Percentiles rank a stretch among this genome's conserved stretches.
Evolutionary conservation across 257 asterid genomes (phyloP).

Genomic region (Striga asiatica): DNA sequence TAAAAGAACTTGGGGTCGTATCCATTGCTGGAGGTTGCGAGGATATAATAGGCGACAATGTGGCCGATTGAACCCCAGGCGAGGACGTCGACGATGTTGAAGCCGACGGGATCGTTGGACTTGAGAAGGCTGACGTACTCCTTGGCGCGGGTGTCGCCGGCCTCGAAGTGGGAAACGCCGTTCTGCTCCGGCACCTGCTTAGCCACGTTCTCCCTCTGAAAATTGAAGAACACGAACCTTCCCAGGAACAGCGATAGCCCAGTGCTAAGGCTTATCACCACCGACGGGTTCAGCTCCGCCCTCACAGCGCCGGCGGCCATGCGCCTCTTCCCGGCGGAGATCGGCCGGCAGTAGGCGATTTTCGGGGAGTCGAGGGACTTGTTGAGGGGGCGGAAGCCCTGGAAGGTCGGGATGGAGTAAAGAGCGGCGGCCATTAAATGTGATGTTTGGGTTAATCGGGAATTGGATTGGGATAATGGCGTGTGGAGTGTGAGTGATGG

Average conservation of each 20-base stretch:
- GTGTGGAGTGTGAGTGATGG: conserved; percentile 4
- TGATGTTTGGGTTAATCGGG: not conserved
- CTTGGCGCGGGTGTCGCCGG: conserved; percentile 85
- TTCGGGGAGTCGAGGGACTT: conserved; percentile 41
- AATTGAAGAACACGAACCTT: conserved; percentile 84
- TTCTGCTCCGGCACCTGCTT: conserved; percentile 93
- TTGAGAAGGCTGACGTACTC: conserved; percentile 87
- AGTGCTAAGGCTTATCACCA: conserved; percentile 88
- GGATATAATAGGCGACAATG: conserved; percentile 81
- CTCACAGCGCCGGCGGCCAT: conserved; percentile 23
- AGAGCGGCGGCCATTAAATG: conserved; percentile 73
- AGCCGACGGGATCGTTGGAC: conserved; percentile 91
- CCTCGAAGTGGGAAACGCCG: conserved; percentile 77
- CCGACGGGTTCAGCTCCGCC: conserved; percentile 65
- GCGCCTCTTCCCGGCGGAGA: conserved; percentile 21
- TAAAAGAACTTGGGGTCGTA: conserved; percentile 84
- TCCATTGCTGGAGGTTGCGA: conserved; percentile 94
- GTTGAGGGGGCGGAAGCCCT: conserved; percentile 75
- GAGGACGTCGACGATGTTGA: conserved; percentile 86
- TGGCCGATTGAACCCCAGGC: conserved; percentile 99
- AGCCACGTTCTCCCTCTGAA: conserved; percentile 93
- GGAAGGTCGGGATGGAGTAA: conserved; percentile 72
- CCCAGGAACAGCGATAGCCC: conserved; percentile 83
- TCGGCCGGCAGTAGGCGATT: conserved; percentile 27
- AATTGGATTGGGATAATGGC: not conserved